Percentiles rank a stretch among this genome's conserved stretches.
These are phyloP conservation scores for Scheffersomyces ergatensis DNA, from an alignment of 805 yeast genomes.

Conservation along the genomic window DNA sequence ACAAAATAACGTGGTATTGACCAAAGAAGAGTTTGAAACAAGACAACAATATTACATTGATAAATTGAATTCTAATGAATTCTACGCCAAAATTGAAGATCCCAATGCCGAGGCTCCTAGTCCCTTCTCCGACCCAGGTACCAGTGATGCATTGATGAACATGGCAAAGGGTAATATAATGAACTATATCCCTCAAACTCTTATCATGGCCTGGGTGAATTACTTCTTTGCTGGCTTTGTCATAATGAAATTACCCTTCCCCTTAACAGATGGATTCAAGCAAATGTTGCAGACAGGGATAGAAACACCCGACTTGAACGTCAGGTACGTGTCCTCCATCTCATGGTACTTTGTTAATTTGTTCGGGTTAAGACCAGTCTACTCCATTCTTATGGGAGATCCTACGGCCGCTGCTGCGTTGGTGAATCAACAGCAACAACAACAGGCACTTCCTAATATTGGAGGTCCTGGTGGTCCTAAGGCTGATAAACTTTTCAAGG, in stretches of 20 bases:
- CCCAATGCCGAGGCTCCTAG: conserved; percentile 44
- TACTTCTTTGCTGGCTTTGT: conserved; percentile 90
- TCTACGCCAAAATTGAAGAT: conserved; percentile 47
- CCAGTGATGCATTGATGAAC: conserved; percentile 68
- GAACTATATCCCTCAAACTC: conserved; percentile 85
- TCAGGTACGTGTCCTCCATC: conserved; percentile 86
- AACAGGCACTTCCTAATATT: conserved; percentile 36
- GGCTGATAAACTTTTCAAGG: conserved; percentile 58
- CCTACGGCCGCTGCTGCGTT: conserved; percentile 44
- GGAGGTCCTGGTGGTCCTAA: conserved; percentile 63
- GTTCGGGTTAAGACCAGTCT: conserved; percentile 78
- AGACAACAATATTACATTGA: conserved; percentile 51
- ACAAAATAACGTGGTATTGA: conserved; percentile 50
- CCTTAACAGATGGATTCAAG: conserved; percentile 84
- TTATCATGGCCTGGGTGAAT: conserved; percentile 95
- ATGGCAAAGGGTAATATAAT: conserved; percentile 82
- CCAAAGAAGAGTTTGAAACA: conserved; percentile 47
- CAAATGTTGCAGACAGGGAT: conserved; percentile 90
- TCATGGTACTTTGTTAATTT: conserved; percentile 95
- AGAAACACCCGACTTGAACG: conserved; percentile 79
- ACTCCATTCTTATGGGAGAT: conserved; percentile 64
- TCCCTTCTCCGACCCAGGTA: conserved; percentile 68
- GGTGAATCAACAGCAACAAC: conserved; percentile 39
- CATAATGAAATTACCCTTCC: conserved; percentile 79
- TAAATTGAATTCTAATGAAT: conserved; percentile 52